phyloP scores from a whole-genome alignment of 164 flowering plant genomes.

The Berberis thunbergii region DNA sequence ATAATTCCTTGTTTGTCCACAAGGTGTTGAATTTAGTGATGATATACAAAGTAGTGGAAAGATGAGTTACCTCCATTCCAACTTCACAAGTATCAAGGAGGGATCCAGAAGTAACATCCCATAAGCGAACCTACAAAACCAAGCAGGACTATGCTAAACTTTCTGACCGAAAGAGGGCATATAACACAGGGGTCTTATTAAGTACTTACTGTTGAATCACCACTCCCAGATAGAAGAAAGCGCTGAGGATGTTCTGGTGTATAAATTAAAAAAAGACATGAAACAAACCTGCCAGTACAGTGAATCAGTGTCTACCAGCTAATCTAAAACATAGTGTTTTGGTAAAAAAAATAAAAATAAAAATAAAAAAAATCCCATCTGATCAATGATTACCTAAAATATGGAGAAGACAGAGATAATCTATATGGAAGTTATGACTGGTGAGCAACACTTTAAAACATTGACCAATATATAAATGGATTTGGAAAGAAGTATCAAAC shows the following conservation, averaged over 20 bases:
- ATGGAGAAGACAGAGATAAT: no score
- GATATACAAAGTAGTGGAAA: background rate
- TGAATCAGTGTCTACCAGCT: slow-evolving; percentile 6
- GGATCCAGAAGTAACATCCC: slow-evolving; percentile 70
- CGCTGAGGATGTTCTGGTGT: slow-evolving; percentile 35
- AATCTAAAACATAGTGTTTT: background rate
- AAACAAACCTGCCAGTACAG: slow-evolving; percentile 56
- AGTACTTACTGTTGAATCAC: slow-evolving; percentile 85
- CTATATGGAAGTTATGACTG: no score
- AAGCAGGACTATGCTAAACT: slow-evolving; percentile 2
- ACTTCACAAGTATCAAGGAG: slow-evolving; percentile 78
- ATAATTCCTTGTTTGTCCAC: no score
- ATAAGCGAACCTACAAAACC: slow-evolving; percentile 63
- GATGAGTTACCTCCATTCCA: slow-evolving; percentile 45
- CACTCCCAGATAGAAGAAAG: slow-evolving; percentile 87
- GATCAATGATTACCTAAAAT: no score
- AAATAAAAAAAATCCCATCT: background rate
- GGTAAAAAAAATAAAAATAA: no score
- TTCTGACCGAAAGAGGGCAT: background rate
- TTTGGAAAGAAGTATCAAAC: no score
- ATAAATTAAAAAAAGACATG: slow-evolving; percentile 58
- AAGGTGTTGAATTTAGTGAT: background rate
- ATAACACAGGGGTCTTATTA: slow-evolving; percentile 1
- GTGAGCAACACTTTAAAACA: no score
- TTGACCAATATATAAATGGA: no score